Percentiles rank a stretch among this genome's conserved stretches.
These are phyloP conservation scores for Hygrophila difformis DNA, from an alignment of 257 asterid species.

Conservation along the genomic window DNA sequence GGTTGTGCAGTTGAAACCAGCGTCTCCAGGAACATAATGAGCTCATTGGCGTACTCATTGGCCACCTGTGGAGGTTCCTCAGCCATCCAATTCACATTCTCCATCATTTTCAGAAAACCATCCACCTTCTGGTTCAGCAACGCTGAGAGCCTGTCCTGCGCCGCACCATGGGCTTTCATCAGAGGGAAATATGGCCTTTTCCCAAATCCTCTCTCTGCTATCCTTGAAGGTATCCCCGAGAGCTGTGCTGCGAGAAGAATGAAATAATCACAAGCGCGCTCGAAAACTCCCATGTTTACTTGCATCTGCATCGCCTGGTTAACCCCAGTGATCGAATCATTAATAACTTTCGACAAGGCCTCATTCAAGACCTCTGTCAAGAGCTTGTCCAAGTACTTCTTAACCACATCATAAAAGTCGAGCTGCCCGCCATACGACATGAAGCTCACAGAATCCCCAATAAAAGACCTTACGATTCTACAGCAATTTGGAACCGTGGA, in stretches of 20 bases:
- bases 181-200: constrained; percentile 75
- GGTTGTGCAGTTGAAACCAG: constrained; percentile 87
- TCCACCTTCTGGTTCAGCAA: constrained; percentile 90
- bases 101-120: constrained; percentile 79
- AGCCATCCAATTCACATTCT: constrained; percentile 87
- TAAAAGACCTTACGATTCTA: constrained; percentile 86
- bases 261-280: constrained; percentile 94
- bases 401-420: no score
- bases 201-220: constrained; percentile 84
- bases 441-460: constrained; percentile 93
- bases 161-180: constrained; percentile 75
- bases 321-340: constrained; percentile 59
- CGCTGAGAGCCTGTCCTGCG: constrained; percentile 75
- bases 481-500: constrained; percentile 93
- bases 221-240: constrained; percentile 85
- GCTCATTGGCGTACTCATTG: constrained; percentile 84
- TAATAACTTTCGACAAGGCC: constrained; percentile 62
- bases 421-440: no score
- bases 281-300: constrained; percentile 92
- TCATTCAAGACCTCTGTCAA: constrained; percentile 82
- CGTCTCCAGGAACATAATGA: constrained; percentile 80
- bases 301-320: constrained; percentile 97
- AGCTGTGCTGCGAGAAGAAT: constrained; percentile 97
- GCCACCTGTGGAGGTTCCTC: constrained; percentile 77
- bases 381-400: no score